phyloP scores from a whole-genome alignment of 352 stramenopile species.

The Globisporangium ultimum region DNA sequence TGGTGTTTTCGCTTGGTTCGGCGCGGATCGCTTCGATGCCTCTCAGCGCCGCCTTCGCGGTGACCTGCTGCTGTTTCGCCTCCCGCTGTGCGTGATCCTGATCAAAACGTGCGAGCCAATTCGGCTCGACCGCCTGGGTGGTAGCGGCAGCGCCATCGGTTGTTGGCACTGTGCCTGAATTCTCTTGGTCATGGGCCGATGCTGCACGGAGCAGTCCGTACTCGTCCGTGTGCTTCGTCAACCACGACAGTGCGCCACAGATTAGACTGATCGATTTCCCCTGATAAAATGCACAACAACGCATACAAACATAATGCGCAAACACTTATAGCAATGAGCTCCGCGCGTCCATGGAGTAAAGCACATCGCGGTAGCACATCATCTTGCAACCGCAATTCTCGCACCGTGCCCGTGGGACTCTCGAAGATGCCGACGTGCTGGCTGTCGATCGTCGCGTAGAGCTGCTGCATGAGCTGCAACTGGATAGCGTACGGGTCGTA shows the following conservation, averaged over 20 bases:
- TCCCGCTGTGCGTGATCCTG: constrained; percentile 42
- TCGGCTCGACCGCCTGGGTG: constrained; percentile 29
- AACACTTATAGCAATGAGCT: not conserved
- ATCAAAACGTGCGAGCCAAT: constrained; percentile 60
- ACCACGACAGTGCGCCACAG: constrained; percentile 84
- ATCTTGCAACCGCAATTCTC: not conserved
- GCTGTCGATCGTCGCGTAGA: constrained; percentile 79
- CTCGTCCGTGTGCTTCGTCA: constrained; percentile 70
- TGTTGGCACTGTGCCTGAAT: constrained; percentile 6
- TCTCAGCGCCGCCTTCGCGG: constrained; percentile 39
- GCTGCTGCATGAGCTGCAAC: constrained; percentile 82
- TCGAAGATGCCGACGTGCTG: constrained; percentile 90
- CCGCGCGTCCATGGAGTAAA: too few species aligned
- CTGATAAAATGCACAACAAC: constrained; percentile 16
- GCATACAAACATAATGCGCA: not conserved
- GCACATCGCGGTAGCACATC: too few species aligned
- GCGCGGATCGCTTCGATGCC: constrained; percentile 54
- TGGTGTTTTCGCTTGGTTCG: constrained; percentile 35
- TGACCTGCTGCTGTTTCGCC: constrained; percentile 39
- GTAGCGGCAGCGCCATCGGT: not conserved
- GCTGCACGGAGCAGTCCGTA: constrained; percentile 45
- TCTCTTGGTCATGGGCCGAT: too few species aligned
- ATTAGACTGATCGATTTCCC: constrained; percentile 93
- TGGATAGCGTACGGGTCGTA: constrained; percentile 91
- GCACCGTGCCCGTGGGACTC: constrained; percentile 87